These are phyloP conservation scores for Epithemia pelagica DNA, from an alignment of 108 stramenopile genomes.

Conservation along the genomic window DNA sequence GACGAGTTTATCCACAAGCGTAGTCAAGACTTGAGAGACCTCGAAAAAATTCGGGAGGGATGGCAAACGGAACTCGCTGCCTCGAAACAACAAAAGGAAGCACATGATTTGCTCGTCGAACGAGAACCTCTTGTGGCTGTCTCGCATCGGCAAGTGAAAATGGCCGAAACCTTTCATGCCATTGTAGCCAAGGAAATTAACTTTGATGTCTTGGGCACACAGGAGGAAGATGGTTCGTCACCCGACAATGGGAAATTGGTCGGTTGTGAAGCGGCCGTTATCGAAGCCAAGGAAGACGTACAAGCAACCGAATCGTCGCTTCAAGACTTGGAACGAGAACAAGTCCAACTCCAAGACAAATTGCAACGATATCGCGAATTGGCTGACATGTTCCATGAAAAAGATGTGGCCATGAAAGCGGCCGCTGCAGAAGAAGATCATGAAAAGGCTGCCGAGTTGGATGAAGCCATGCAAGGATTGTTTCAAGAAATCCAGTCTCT, in stretches of 20 bases:
- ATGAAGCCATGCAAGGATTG: slow-evolving; percentile 29
- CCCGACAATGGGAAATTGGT: slow-evolving; percentile 28
- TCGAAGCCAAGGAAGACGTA: slow-evolving; percentile 53
- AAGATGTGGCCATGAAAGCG: slow-evolving; percentile 29
- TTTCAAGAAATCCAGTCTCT: slow-evolving; percentile 25
- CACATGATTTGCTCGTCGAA: slow-evolving; percentile 53
- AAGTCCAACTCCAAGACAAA: neutral
- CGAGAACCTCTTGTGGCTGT: slow-evolving; percentile 49
- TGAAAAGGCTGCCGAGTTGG: slow-evolving; percentile 37
- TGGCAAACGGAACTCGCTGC: slow-evolving; percentile 59
- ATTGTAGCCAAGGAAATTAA: slow-evolving; percentile 47
- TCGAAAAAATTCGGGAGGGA: slow-evolving; percentile 63
- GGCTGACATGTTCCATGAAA: slow-evolving; percentile 15
- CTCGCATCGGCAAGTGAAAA: slow-evolving; percentile 44
- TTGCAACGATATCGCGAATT: slow-evolving; percentile 21
- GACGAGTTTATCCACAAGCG: slow-evolving; percentile 71
- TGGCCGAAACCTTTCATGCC: slow-evolving; percentile 46
- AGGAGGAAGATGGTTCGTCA: slow-evolving; percentile 14
- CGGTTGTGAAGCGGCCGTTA: slow-evolving; percentile 61
- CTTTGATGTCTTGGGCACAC: slow-evolving; percentile 17
- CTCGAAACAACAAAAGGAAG: slow-evolving; percentile 45
- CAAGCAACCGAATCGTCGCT: slow-evolving; percentile 34
- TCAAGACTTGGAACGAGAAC: slow-evolving; percentile 26
- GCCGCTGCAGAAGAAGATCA: slow-evolving; percentile 42
- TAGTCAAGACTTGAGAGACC: slow-evolving; percentile 49